A percentile compares a stretch with the other conserved stretches of the same genome.
These are phyloP conservation scores for Beauveria brongniartii DNA, from an alignment of 2,329 filamentous ascomycete species.

Conservation along the genomic window DNA sequence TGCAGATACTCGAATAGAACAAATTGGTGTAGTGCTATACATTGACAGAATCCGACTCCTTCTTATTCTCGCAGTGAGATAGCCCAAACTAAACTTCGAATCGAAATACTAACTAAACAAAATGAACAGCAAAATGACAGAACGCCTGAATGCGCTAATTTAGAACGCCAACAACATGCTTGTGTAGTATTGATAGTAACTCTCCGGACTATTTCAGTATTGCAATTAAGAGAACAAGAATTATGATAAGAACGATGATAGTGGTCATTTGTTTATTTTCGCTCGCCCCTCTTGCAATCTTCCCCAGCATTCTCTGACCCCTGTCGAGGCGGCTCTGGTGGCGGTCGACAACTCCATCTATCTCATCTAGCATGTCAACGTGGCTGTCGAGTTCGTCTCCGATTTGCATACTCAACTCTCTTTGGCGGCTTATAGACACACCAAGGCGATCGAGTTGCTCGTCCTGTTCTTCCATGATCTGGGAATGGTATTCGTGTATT, in stretches of 20 bases:
- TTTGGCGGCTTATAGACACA: slow-evolving; percentile 78
- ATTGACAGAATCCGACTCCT: not conserved
- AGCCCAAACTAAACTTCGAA: not conserved
- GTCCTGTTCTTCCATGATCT: slow-evolving; percentile 81
- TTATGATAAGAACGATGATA: slow-evolving; percentile 73
- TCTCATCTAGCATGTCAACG: slow-evolving; percentile 79
- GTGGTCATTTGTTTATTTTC: slow-evolving; percentile 84
- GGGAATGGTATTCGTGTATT: slow-evolving; percentile 75
- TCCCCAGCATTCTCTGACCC: slow-evolving; percentile 63
- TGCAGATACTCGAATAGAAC: not conserved
- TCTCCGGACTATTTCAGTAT: slow-evolving; percentile 57
- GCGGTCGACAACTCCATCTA: slow-evolving; percentile 74
- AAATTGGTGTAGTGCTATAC: not conserved
- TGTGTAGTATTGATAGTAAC: not conserved
- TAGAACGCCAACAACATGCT: not conserved
- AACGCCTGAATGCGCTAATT: not conserved
- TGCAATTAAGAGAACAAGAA: slow-evolving; percentile 74
- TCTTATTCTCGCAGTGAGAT: not conserved
- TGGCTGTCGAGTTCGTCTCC: slow-evolving; percentile 92
- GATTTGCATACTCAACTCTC: slow-evolving; percentile 91
- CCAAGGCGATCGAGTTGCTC: slow-evolving; percentile 84
- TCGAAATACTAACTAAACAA: no score
- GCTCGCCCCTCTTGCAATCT: slow-evolving; percentile 63
- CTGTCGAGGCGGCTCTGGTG: slow-evolving; percentile 70
- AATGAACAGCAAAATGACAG: not conserved